A percentile compares a stretch with the other conserved stretches of the same genome.
Evolutionary conservation across 495 filamentous ascomycete species (phyloP).

Genomic region (Penicillium coffeae): DNA sequence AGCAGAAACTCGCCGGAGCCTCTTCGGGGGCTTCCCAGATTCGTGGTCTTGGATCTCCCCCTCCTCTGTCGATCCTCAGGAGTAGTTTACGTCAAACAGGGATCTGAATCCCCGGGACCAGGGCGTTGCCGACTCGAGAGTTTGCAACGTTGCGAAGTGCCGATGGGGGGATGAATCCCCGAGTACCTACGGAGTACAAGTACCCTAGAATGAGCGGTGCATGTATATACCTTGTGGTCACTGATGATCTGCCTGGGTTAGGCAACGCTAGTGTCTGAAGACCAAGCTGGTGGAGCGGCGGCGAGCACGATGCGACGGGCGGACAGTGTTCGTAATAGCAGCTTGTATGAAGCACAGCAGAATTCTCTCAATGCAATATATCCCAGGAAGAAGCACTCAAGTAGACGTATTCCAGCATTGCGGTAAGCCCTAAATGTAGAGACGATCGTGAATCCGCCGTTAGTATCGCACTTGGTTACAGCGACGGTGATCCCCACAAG

Average conservation of each 20-base stretch:
- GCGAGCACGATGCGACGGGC: neutral
- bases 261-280: neutral
- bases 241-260: neutral
- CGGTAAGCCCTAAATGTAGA: no score
- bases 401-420: no score
- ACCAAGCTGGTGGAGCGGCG: neutral
- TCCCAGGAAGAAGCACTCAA: no score
- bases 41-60: neutral
- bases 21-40: no score
- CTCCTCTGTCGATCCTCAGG: neutral
- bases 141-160: neutral
- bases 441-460: no score
- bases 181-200: no score
- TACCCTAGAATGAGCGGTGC: no score
- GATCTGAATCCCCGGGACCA: neutral
- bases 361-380: no score
- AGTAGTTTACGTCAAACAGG: neutral
- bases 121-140: neutral
- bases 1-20: neutral
- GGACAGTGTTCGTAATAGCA: no score
- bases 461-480: neutral
- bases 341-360: no score
- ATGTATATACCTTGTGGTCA: neutral
- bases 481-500: conserved; percentile 5
- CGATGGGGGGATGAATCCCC: neutral